phyloP scores from a whole-genome alignment of 306 rosid species.

The Prunus campanulata region DNA sequence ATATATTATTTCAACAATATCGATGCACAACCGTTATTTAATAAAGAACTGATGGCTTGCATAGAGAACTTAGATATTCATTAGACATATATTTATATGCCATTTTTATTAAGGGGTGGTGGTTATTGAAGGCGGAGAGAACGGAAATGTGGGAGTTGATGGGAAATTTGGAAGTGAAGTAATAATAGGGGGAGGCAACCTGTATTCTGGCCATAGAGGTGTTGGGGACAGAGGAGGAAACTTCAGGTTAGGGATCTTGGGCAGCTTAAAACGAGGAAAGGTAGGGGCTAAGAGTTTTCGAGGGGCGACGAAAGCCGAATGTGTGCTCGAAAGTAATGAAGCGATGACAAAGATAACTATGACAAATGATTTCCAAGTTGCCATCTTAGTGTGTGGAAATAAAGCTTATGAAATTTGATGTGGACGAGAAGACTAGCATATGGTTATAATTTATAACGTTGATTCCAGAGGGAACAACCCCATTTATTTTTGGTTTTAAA shows the following conservation, averaged over 20 bases:
- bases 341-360: background rate
- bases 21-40: too few relatives aligned
- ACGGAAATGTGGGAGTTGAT: background rate
- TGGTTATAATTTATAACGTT: too few relatives aligned
- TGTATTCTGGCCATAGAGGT: background rate
- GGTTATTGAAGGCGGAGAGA: background rate
- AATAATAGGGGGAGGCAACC: constrained; percentile 9
- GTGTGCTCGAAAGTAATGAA: background rate
- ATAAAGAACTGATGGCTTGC: too few relatives aligned
- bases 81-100: background rate
- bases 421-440: too few relatives aligned
- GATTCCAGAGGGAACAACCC: background rate
- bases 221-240: background rate
- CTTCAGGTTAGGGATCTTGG: background rate
- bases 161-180: constrained; percentile 1
- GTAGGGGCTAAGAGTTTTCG: constrained; percentile 12
- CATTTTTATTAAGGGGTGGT: background rate
- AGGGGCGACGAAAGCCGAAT: background rate
- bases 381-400: background rate
- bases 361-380: background rate
- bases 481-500: background rate
- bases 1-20: too few relatives aligned
- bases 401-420: background rate
- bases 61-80: too few relatives aligned
- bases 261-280: background rate